These are phyloP conservation scores for Nigrospora oryzae DNA, from an alignment of 2,329 filamentous ascomycete species.

Conservation along the genomic window DNA sequence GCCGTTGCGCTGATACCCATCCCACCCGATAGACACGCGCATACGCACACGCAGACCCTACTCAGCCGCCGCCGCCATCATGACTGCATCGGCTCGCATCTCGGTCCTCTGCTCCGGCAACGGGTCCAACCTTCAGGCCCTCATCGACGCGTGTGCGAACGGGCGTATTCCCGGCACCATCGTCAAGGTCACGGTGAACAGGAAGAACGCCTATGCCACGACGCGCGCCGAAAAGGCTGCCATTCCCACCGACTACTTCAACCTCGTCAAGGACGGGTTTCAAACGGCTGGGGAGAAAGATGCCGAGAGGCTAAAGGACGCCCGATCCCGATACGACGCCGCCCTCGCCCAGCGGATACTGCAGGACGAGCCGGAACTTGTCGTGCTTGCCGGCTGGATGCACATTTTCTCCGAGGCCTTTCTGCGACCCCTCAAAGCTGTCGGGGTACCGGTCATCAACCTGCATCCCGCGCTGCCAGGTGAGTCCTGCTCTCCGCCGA, in stretches of 20 bases:
- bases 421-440: constrained; percentile 55
- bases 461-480: constrained; percentile 61
- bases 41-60: too few species aligned
- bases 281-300: constrained; percentile 51
- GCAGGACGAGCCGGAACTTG: constrained; percentile 56
- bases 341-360: constrained; percentile 65
- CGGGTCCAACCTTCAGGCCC: constrained; percentile 66
- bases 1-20: too few species aligned
- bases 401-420: constrained; percentile 67
- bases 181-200: constrained; percentile 37
- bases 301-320: constrained; percentile 40
- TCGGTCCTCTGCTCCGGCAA: constrained; percentile 59
- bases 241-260: constrained; percentile 75
- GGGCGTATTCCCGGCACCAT: constrained; percentile 34
- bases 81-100: constrained; percentile 19
- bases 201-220: constrained; percentile 36
- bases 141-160: constrained; percentile 41
- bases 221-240: constrained; percentile 35
- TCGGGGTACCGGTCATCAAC: constrained; percentile 66
- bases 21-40: too few species aligned
- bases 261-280: constrained; percentile 66
- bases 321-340: constrained; percentile 63
- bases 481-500: constrained; percentile 4
- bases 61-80: background rate
- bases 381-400: constrained; percentile 85